phyloP scores from a whole-genome alignment of 2,329 filamentous ascomycete species.

The Penicillium sp. region DNA sequence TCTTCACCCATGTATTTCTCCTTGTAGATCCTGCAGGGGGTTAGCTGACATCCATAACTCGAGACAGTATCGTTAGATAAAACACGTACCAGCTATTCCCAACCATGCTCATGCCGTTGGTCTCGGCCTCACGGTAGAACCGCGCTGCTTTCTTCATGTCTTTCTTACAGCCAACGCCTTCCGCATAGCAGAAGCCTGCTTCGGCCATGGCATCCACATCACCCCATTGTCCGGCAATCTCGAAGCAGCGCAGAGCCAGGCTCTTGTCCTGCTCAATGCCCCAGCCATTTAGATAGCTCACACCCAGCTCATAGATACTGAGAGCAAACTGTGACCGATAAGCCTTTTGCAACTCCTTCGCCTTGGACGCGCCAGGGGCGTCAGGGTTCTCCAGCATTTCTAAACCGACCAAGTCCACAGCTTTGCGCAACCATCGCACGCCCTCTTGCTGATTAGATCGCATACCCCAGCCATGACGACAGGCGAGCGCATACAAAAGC shows the following conservation, averaged over 20 bases:
- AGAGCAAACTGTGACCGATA: constrained; percentile 90
- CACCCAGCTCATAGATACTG: constrained; percentile 91
- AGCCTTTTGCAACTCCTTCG: constrained; percentile 64
- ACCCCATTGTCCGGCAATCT: constrained; percentile 93
- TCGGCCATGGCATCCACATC: constrained; percentile 91
- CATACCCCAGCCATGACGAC: constrained; percentile 97
- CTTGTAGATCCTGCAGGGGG: constrained; percentile 76
- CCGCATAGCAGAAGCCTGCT: constrained; percentile 91
- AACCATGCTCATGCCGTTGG: constrained; percentile 93
- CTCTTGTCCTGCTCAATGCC: constrained; percentile 88
- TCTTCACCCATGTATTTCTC: constrained; percentile 78
- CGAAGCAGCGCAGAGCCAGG: constrained; percentile 85
- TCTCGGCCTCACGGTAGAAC: constrained; percentile 84
- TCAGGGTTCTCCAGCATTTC: constrained; percentile 75
- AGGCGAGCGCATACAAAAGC: constrained; percentile 91
- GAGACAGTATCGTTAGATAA: not conserved
- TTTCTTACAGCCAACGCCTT: constrained; percentile 91
- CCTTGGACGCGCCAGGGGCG: constrained; percentile 47
- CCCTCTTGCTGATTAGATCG: constrained; percentile 84
- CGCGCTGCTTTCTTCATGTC: constrained; percentile 89
- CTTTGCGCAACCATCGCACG: constrained; percentile 85
- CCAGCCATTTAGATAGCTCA: constrained; percentile 98
- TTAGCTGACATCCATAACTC: constrained; percentile 9
- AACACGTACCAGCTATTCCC: constrained; percentile 88
- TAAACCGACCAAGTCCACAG: constrained; percentile 74